A percentile compares a stretch with the other conserved stretches of the same genome.
phyloP scores from a whole-genome alignment of 768 basidiomycete species.

The Podaxis mareebaensis region DNA sequence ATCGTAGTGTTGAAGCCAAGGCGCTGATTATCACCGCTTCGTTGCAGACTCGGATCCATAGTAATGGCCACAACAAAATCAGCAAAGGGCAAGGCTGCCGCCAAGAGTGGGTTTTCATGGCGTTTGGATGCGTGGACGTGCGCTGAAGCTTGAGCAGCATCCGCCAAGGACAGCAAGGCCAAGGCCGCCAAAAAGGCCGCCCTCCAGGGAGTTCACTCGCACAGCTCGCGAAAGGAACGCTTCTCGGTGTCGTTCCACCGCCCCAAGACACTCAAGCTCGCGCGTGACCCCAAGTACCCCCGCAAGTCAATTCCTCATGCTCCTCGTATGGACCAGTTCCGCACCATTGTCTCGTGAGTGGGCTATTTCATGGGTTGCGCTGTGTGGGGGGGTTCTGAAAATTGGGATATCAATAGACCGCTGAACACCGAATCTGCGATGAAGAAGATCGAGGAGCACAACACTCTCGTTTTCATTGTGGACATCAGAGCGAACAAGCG shows the following conservation, averaged over 20 bases:
- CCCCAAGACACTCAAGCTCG: constrained; percentile 87
- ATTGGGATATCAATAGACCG: constrained; percentile 45
- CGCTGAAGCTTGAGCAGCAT: constrained; percentile 24
- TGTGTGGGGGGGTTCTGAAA: constrained; percentile 4
- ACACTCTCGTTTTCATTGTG: constrained; percentile 98
- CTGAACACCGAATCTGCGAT: constrained; percentile 96
- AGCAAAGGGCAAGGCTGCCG: constrained; percentile 62
- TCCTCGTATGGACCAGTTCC: constrained; percentile 95
- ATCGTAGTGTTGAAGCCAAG: neutral
- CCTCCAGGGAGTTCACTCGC: constrained; percentile 80
- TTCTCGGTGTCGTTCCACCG: constrained; percentile 92
- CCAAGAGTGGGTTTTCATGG: constrained; percentile 37
- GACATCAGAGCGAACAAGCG: constrained; percentile 96
- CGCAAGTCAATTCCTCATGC: constrained; percentile 91
- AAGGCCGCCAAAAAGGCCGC: constrained; percentile 97
- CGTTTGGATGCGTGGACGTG: neutral
- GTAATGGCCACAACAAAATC: constrained; percentile 72
- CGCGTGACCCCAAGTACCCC: constrained; percentile 90
- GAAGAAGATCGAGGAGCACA: constrained; percentile 99
- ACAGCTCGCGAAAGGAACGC: constrained; percentile 78
- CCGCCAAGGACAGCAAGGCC: constrained; percentile 67
- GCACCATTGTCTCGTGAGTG: constrained; percentile 86
- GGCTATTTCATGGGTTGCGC: constrained; percentile 1
- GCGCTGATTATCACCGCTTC: constrained; percentile 14
- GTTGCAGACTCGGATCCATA: constrained; percentile 17